A percentile compares a stretch with the other conserved stretches of the same genome.
Conservation (phyloP, 1,284 basidiomycete genomes). For the Leucoagaricus sp. region DNA sequence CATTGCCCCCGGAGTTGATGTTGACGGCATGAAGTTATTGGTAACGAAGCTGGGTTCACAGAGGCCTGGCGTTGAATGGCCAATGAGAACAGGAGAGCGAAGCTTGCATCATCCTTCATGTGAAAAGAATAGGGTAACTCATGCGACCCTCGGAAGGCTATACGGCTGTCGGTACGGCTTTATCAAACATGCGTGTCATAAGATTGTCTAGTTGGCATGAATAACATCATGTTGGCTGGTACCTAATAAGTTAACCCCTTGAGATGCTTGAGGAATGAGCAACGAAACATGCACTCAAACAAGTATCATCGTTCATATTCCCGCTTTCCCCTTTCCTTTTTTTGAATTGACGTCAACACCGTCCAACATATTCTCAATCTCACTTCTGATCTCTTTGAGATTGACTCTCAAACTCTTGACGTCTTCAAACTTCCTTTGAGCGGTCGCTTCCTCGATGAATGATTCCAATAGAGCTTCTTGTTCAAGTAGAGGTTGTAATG, state of each 20-base stretch:
- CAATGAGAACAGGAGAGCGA: too few species aligned
- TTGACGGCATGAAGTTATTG: too few species aligned
- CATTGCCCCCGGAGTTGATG: too few species aligned
- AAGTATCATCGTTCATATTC: neutral
- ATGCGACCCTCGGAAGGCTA: too few species aligned
- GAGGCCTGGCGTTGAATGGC: too few species aligned
- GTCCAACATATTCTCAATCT: constrained; percentile 72
- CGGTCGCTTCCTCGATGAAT: constrained; percentile 81
- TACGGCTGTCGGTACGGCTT: too few species aligned
- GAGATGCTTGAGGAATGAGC: neutral
- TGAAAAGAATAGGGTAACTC: too few species aligned
- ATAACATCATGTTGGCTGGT: too few species aligned
- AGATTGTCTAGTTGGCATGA: neutral
- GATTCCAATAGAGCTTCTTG: constrained; percentile 87
- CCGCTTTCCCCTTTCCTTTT: constrained; percentile 4
- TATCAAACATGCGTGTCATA: too few species aligned
- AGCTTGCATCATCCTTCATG: too few species aligned
- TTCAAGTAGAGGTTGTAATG: constrained; percentile 84
- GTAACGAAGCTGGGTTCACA: too few species aligned
- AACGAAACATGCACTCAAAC: neutral
- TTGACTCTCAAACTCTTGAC: constrained; percentile 75
- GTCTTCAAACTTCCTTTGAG: constrained; percentile 89
- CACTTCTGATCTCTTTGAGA: constrained; percentile 75
- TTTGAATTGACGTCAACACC: constrained; percentile 26
- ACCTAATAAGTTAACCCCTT: neutral